These are phyloP conservation scores for Naganishia antarctica DNA, from an alignment of 768 basidiomycete genomes.

Conservation along the genomic window DNA sequence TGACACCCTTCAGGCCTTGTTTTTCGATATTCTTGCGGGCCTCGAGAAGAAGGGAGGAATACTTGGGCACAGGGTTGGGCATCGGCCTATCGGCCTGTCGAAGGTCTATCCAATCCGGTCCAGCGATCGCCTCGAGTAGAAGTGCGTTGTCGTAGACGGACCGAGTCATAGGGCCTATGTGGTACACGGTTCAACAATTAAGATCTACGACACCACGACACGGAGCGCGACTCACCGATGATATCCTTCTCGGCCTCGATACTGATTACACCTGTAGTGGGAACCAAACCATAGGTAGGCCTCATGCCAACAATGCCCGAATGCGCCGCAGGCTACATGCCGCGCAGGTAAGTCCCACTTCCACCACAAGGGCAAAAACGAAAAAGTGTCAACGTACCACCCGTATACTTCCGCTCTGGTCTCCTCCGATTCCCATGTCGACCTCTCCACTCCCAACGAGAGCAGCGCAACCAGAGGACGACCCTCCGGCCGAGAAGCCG, in stretches of 20 bases:
- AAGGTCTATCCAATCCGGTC: slow-evolving; percentile 54
- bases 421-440: slow-evolving; percentile 55
- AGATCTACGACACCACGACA: background rate
- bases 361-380: background rate
- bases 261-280: slow-evolving; percentile 54
- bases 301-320: slow-evolving; percentile 54
- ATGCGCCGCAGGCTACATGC: slow-evolving; percentile 49
- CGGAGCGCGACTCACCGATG: slow-evolving; percentile 39
- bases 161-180: slow-evolving; percentile 36
- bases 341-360: slow-evolving; percentile 1
- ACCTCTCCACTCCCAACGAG: slow-evolving; percentile 51
- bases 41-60: slow-evolving; percentile 38
- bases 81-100: slow-evolving; percentile 50
- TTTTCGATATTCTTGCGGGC: slow-evolving; percentile 31
- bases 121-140: slow-evolving; percentile 53
- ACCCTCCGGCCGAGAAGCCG: slow-evolving; percentile 53
- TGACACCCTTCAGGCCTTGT: slow-evolving; percentile 44
- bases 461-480: slow-evolving; percentile 53
- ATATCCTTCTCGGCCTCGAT: slow-evolving; percentile 52
- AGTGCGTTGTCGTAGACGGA: slow-evolving; percentile 52
- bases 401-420: slow-evolving; percentile 55
- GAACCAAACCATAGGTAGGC: slow-evolving; percentile 54
- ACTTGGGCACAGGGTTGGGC: slow-evolving; percentile 49
- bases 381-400: slow-evolving; percentile 33
- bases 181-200: background rate